A percentile compares a stretch with the other conserved stretches of the same genome.
These are phyloP conservation scores for Argentina anserina DNA, from an alignment of 306 rosid species.

Conservation along the genomic window DNA sequence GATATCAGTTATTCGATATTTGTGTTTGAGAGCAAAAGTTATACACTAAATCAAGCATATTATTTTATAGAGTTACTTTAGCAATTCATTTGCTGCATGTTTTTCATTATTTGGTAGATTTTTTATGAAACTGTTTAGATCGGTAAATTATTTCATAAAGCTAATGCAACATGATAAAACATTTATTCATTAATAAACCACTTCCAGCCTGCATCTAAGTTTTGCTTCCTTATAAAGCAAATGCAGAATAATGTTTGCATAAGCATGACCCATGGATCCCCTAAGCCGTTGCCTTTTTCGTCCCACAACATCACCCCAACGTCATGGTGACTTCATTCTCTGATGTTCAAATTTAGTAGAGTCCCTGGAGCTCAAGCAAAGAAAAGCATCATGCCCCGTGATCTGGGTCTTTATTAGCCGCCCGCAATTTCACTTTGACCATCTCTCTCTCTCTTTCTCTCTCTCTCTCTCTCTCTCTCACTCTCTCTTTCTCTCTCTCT, in stretches of 20 bases:
- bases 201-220: too few relatives aligned
- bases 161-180: too few relatives aligned
- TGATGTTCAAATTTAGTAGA: not conserved
- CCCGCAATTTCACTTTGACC: constrained; percentile 44
- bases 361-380: constrained; percentile 40
- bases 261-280: constrained; percentile 11
- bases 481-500: constrained; percentile 4
- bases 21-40: too few relatives aligned
- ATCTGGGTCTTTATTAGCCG: constrained; percentile 39
- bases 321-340: constrained; percentile 53
- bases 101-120: too few relatives aligned
- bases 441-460: constrained; percentile 14
- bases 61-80: too few relatives aligned
- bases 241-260: not conserved
- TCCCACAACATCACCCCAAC: constrained; percentile 46
- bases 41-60: too few relatives aligned
- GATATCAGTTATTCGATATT: too few relatives aligned
- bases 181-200: too few relatives aligned
- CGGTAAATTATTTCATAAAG: too few relatives aligned
- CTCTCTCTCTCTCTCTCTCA: not conserved
- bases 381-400: not conserved
- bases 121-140: too few relatives aligned
- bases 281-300: not conserved
- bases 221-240: not conserved
- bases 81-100: too few relatives aligned